Evolutionary conservation across 352 stramenopile genomes (phyloP), one percentile per base, ranked within the genome.

Genomic region (Phytopythium boreale): DNA sequence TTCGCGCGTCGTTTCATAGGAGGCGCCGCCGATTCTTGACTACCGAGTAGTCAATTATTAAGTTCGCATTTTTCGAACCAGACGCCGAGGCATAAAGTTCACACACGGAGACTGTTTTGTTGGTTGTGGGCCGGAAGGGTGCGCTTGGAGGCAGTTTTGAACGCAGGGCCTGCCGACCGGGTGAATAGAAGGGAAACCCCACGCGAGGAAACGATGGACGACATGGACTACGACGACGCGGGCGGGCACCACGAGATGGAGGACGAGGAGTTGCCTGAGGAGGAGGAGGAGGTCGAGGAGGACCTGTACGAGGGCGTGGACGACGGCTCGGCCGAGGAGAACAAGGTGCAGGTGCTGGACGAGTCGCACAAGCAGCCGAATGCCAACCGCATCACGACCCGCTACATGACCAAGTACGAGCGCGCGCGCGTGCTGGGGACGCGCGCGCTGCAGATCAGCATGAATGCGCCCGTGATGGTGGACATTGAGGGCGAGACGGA

Each of bases 371-470:
- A 92, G 61, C 79, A 92, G 68, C 84, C 87, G 19, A 96, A 96
- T 69, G 78, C 77, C 22, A 82, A 95, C 60, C 84, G 96, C 65
- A 97, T 99, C 66, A 99, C 98, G 27, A 99, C 97, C 11, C 82
- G 89, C 44, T 99, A 99, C 84, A 98, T 99, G 84, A 99, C 98
- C 56, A 99, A 99, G 85, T 99, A 99, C 80, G 97, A 99, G 76
- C 82, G 94, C 64, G 97, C 98, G 19, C 89, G 98, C 41, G 97
- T 99, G 57, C 77, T 99, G 20, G 97, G 98, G 39, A 99, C 97
- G 59, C 82, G 98, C 20, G 97, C 98, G 47, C 82, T 99, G 41
- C 98, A 99, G 84, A 99, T 99, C 72, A 99, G 90, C 63, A 98
- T 98, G 95, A 98, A 98, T 67, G 95, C 95, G 26, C 95, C 95